A percentile compares a stretch with the other conserved stretches of the same genome.
These are phyloP conservation scores for Daldinia concentrica DNA, from an alignment of 495 filamentous ascomycete species.

Conservation along the genomic window DNA sequence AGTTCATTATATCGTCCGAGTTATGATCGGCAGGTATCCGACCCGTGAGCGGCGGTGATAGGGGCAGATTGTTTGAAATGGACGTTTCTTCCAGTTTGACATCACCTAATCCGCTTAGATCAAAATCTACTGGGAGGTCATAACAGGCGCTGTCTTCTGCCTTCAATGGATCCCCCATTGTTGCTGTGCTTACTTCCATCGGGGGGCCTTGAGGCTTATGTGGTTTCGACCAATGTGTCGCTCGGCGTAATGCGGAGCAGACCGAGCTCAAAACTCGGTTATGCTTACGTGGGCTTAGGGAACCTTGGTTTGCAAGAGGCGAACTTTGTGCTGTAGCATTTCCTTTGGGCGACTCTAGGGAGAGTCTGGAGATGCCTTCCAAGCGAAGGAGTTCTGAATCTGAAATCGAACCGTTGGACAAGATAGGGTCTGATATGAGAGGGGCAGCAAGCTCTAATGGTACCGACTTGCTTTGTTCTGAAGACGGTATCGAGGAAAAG, in stretches of 20 bases:
- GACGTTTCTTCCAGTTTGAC: constrained; percentile 27
- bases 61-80: constrained; percentile 19
- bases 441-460: constrained; percentile 23
- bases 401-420: constrained; percentile 53
- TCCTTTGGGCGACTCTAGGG: constrained; percentile 48
- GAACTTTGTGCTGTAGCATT: constrained; percentile 41
- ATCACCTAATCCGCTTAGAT: constrained; percentile 30
- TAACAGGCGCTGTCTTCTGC: constrained; percentile 9
- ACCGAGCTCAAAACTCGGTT: constrained; percentile 37
- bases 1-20: constrained; percentile 21
- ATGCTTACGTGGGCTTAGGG: constrained; percentile 40
- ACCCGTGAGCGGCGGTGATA: constrained; percentile 52
- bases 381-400: constrained; percentile 59
- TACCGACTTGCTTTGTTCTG: constrained; percentile 28
- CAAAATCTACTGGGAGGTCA: constrained; percentile 24
- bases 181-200: background rate
- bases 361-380: constrained; percentile 51
- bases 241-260: constrained; percentile 37
- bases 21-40: constrained; percentile 42
- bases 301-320: constrained; percentile 10
- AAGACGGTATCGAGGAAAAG: background rate
- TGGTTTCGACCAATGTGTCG: constrained; percentile 35
- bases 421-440: constrained; percentile 36
- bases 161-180: constrained; percentile 24
- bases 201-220: constrained; percentile 23